phyloP scores from a whole-genome alignment of 768 basidiomycete genomes.

The Coprinellus micaceus region DNA sequence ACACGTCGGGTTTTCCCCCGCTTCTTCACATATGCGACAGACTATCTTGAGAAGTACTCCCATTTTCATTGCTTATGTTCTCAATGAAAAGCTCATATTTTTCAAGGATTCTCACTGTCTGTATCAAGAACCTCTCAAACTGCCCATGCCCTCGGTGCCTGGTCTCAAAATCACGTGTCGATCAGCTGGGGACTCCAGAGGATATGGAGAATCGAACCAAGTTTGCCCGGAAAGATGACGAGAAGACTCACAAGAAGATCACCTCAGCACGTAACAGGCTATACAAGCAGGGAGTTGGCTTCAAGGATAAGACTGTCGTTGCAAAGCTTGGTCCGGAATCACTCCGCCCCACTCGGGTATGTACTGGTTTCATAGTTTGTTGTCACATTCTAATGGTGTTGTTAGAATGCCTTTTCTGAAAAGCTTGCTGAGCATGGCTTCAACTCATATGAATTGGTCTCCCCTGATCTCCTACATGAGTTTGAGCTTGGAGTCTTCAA shows the following conservation, averaged over 20 bases:
- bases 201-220: slow-evolving; percentile 35
- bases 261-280: slow-evolving; percentile 17
- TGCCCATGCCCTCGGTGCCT: slow-evolving; percentile 38
- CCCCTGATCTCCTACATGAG: slow-evolving; percentile 36
- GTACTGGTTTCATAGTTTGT: not conserved
- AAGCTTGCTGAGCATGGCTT: slow-evolving; percentile 15
- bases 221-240: slow-evolving; percentile 29
- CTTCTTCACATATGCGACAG: slow-evolving; percentile 32
- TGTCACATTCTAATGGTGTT: not conserved
- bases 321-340: slow-evolving; percentile 21
- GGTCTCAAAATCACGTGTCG: slow-evolving; percentile 25
- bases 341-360: slow-evolving; percentile 13
- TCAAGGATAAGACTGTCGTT: slow-evolving; percentile 18
- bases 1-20: slow-evolving; percentile 26
- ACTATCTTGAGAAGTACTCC: slow-evolving; percentile 40
- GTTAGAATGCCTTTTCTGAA: slow-evolving; percentile 31
- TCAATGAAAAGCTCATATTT: not conserved
- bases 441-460: slow-evolving; percentile 26
- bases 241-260: slow-evolving; percentile 14
- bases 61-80: not conserved
- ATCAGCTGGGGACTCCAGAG: slow-evolving; percentile 36
- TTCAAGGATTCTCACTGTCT: slow-evolving; percentile 29
- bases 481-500: slow-evolving; percentile 38
- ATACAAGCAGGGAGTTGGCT: slow-evolving; percentile 24
- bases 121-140: slow-evolving; percentile 20